These are phyloP conservation scores for Malassezia obtusa DNA, from an alignment of 1,284 basidiomycete genomes.

Conservation along the genomic window DNA sequence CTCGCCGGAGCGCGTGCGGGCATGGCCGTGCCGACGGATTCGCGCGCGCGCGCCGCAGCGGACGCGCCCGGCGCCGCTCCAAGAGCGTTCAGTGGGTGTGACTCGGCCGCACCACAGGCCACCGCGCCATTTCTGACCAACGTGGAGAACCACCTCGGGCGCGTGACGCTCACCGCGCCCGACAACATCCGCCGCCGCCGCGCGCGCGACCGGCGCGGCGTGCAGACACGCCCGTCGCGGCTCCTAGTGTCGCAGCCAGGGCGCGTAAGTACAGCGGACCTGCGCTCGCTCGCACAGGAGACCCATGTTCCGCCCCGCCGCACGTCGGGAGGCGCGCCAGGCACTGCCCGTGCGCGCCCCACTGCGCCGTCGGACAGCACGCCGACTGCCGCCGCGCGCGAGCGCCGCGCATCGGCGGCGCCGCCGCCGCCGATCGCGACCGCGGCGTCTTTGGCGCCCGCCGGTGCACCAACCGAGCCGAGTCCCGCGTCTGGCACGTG, in stretches of 20 bases:
- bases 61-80: background rate
- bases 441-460: no score
- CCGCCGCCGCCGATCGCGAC: no score
- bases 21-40: background rate
- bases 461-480: background rate
- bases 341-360: no score
- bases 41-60: background rate
- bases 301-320: no score
- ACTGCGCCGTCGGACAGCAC: no score
- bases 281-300: background rate
- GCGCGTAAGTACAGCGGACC: background rate
- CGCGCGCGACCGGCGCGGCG: background rate
- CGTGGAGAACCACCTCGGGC: constrained; percentile 31
- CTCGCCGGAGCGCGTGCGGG: background rate
- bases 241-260: background rate
- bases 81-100: background rate
- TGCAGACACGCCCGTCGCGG: background rate
- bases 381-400: no score
- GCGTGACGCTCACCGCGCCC: constrained; percentile 41
- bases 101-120: background rate
- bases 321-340: background rate
- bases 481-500: background rate
- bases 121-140: constrained; percentile 35
- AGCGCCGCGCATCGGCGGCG: no score
- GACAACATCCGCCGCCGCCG: constrained; percentile 35